Percentiles rank a stretch among this genome's conserved stretches.
Conservation (phyloP, 192 early-diverging fungal species). For the Chytriomyces hyalinus region DNA sequence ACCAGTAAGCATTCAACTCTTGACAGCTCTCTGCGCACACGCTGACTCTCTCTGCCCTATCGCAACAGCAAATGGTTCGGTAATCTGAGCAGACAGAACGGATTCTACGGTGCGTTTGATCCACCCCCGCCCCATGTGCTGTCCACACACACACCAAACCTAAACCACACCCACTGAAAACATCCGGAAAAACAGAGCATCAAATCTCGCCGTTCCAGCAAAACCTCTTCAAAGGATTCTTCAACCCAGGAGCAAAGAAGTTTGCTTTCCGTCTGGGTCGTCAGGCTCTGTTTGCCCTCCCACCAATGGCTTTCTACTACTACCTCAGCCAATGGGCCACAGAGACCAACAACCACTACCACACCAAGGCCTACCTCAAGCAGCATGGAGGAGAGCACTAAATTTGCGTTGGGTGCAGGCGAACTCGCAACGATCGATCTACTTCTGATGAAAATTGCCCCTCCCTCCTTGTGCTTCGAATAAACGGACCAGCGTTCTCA, state of each 20-base stretch:
- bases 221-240: constrained; percentile 57
- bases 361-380: constrained; percentile 31
- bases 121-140: neutral
- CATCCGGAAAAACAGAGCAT: constrained; percentile 36
- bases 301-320: constrained; percentile 52
- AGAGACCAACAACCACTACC: constrained; percentile 40
- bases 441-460: no score
- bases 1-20: constrained; percentile 2
- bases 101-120: constrained; percentile 17
- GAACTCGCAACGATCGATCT: neutral
- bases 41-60: neutral
- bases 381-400: constrained; percentile 5
- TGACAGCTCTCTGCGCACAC: neutral
- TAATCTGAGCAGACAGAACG: constrained; percentile 33
- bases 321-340: constrained; percentile 50
- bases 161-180: neutral
- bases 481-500: no score
- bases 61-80: constrained; percentile 23
- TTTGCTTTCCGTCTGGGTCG: constrained; percentile 40
- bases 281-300: constrained; percentile 47
- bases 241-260: constrained; percentile 49
- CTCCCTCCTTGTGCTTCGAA: no score
- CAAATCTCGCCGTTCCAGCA: constrained; percentile 56
- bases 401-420: neutral
- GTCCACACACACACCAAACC: neutral